Conservation (phyloP, 2,329 filamentous ascomycete genomes). For the Tolypocladium guangdongense region DNA sequence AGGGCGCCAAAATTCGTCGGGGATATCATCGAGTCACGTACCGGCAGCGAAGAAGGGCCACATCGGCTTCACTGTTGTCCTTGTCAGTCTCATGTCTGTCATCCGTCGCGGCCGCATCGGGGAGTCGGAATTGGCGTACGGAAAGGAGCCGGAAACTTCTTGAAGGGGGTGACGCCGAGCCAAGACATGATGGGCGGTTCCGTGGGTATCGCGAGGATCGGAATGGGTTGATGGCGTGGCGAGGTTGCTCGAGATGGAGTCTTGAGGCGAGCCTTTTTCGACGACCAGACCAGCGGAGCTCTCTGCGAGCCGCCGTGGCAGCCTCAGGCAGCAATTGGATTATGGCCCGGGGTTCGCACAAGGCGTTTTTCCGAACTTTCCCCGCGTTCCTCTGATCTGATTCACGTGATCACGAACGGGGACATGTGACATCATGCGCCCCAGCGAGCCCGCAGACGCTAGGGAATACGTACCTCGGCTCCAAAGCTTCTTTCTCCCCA, state of each 20-base stretch:
- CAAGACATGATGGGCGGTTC: slow-evolving; percentile 56
- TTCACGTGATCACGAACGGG: too few species aligned
- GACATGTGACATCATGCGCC: neutral
- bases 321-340: slow-evolving; percentile 15
- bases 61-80: slow-evolving; percentile 67
- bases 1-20: slow-evolving; percentile 1
- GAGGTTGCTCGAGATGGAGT: slow-evolving; percentile 19
- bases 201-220: slow-evolving; percentile 23
- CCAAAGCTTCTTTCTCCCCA: neutral
- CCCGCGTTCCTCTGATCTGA: too few species aligned
- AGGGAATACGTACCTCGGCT: neutral
- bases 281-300: slow-evolving; percentile 15
- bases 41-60: slow-evolving; percentile 89
- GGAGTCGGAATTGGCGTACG: slow-evolving; percentile 47
- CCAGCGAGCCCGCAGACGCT: neutral
- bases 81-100: slow-evolving; percentile 15
- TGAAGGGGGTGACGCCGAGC: slow-evolving; percentile 53
- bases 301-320: slow-evolving; percentile 10
- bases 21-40: slow-evolving; percentile 40
- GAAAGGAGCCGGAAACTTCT: slow-evolving; percentile 73
- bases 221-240: slow-evolving; percentile 22
- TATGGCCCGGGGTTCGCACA: neutral
- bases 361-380: neutral
- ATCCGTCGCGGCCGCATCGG: slow-evolving; percentile 5
- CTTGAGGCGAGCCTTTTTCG: slow-evolving; percentile 30